Evolutionary conservation across 202 grass and related monocot genomes (phyloP).

Genomic region (Zoysia matrella): DNA sequence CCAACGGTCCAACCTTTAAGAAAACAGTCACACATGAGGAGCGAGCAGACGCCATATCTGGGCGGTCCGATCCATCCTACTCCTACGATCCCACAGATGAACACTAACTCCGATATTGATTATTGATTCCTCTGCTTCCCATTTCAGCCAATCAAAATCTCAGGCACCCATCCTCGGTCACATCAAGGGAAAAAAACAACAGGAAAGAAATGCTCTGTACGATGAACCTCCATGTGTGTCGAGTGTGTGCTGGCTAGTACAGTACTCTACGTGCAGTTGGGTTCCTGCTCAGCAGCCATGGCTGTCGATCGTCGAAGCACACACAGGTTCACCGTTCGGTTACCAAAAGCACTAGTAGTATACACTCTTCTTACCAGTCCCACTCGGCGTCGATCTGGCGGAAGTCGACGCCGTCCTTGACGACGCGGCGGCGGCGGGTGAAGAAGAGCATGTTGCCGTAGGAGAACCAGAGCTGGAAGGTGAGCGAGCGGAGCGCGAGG

Average conservation of each 20-base stretch:
- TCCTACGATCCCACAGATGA: neutral
- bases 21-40: conserved; percentile 5
- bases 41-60: neutral
- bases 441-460: conserved; percentile 95
- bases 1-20: neutral
- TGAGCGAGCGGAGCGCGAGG: conserved; percentile 58
- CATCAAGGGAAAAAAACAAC: too few relatives aligned
- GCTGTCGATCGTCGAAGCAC: too few relatives aligned
- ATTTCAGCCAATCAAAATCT: neutral
- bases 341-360: too few relatives aligned
- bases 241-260: too few relatives aligned
- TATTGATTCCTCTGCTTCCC: neutral
- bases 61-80: neutral
- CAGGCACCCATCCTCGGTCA: too few relatives aligned
- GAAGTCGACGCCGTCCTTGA: conserved; percentile 78
- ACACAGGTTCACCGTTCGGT: too few relatives aligned
- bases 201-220: too few relatives aligned
- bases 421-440: conserved; percentile 82
- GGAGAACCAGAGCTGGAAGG: conserved; percentile 79
- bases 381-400: conserved; percentile 80
- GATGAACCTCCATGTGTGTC: too few relatives aligned
- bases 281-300: too few relatives aligned
- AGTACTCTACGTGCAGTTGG: too few relatives aligned
- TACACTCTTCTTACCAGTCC: conserved; percentile 59
- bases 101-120: neutral